Conservation (phyloP, 306 rosid species). For the Prunus salicina region DNA sequence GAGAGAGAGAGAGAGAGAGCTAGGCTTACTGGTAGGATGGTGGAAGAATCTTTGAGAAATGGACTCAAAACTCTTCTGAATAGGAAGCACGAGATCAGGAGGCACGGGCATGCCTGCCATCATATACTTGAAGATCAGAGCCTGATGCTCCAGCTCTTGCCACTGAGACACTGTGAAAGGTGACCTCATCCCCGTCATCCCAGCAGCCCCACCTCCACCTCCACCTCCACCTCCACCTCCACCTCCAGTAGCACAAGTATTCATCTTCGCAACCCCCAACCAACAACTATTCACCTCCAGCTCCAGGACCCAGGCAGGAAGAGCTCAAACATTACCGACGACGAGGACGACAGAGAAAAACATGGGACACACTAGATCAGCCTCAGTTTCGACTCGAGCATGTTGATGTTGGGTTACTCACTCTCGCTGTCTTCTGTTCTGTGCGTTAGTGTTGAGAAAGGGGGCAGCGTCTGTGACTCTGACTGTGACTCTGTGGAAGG, state of each 20-base stretch:
- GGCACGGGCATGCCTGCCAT: conserved; percentile 81
- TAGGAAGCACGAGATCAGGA: conserved; percentile 77
- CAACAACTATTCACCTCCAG: too few relatives aligned
- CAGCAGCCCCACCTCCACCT: too few relatives aligned
- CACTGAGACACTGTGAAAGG: conserved; percentile 85
- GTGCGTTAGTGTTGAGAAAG: too few relatives aligned
- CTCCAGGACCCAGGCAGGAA: neutral
- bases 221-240: too few relatives aligned
- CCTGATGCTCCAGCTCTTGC: conserved; percentile 91
- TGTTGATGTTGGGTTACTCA: too few relatives aligned
- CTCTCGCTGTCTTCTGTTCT: too few relatives aligned
- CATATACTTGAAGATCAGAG: conserved; percentile 81
- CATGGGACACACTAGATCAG: conserved; percentile 29
- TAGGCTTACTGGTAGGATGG: conserved; percentile 55
- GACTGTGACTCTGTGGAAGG: too few relatives aligned
- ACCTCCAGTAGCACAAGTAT: neutral
- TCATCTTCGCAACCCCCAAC: neutral
- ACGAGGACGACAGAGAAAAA: conserved; percentile 23
- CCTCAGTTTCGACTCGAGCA: neutral
- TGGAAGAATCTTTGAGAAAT: conserved; percentile 60
- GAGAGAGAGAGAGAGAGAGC: neutral
- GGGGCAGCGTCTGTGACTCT: too few relatives aligned
- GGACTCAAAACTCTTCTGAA: conserved; percentile 69
- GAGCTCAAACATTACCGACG: conserved; percentile 31
- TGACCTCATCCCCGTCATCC: conserved; percentile 28